Evolutionary conservation across 2,329 filamentous ascomycete genomes (phyloP).

Genomic region (Mycosphaerella arachidis): DNA sequence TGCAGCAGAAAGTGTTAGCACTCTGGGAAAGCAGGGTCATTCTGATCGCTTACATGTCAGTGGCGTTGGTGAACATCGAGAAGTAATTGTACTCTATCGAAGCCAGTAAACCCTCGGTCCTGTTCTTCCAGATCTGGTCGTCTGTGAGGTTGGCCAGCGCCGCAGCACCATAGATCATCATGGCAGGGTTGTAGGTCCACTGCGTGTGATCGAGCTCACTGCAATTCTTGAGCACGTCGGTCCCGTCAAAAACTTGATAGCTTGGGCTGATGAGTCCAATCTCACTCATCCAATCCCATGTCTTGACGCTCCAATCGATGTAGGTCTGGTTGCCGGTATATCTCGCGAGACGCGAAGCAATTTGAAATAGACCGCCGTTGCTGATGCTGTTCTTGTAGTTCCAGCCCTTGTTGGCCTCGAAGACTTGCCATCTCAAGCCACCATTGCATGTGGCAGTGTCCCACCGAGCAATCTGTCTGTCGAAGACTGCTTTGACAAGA

Average conservation of each 20-base stretch:
- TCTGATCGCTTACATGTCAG: slow-evolving; percentile 40
- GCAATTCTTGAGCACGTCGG: slow-evolving; percentile 50
- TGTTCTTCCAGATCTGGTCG: slow-evolving; percentile 51
- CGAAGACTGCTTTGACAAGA: slow-evolving; percentile 73
- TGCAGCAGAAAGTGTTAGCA: slow-evolving; percentile 8
- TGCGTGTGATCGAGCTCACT: slow-evolving; percentile 48
- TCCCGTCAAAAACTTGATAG: slow-evolving; percentile 55
- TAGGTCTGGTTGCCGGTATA: slow-evolving; percentile 80
- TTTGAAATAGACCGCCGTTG: slow-evolving; percentile 56
- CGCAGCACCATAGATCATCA: slow-evolving; percentile 53
- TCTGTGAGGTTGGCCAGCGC: slow-evolving; percentile 53
- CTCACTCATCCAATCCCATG: slow-evolving; percentile 55
- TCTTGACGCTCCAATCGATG: slow-evolving; percentile 65
- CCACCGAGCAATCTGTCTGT: slow-evolving; percentile 70
- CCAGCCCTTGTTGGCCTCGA: slow-evolving; percentile 66
- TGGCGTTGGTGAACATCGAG: slow-evolving; percentile 45
- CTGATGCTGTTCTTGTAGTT: slow-evolving; percentile 56
- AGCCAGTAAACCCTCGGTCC: slow-evolving; percentile 57
- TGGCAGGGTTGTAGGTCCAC: slow-evolving; percentile 56
- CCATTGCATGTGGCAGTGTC: slow-evolving; percentile 63
- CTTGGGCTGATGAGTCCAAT: slow-evolving; percentile 48
- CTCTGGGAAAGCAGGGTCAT: not conserved
- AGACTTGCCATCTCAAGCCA: slow-evolving; percentile 83
- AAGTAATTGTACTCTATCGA: slow-evolving; percentile 51
- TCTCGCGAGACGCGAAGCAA: slow-evolving; percentile 63